A percentile compares a stretch with the other conserved stretches of the same genome.
These are phyloP conservation scores for Naganishia kalamii DNA, from an alignment of 768 basidiomycete genomes.

Conservation along the genomic window DNA sequence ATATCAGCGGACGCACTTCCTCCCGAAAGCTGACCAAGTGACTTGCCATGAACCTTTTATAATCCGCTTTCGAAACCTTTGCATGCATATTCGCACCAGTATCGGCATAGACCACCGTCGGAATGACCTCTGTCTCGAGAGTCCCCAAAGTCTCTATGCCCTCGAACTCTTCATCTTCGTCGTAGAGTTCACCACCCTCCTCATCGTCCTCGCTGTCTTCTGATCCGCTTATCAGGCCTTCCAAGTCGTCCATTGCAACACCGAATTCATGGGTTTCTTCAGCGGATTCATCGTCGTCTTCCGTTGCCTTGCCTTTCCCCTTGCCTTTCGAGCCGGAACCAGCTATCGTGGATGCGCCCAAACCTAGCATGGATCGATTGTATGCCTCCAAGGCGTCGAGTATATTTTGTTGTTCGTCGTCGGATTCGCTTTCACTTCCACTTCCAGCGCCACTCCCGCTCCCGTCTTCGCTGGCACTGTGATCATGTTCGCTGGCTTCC, in stretches of 20 bases:
- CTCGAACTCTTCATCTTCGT: constrained; percentile 25
- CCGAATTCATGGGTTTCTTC: background rate
- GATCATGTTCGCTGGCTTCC: no score
- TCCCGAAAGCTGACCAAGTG: background rate
- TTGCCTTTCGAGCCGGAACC: constrained; percentile 19
- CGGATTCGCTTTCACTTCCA: constrained; percentile 11
- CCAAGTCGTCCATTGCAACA: background rate
- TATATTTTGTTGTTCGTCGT: constrained; percentile 31
- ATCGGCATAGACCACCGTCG: constrained; percentile 42
- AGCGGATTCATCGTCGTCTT: constrained; percentile 18
- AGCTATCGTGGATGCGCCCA: constrained; percentile 9
- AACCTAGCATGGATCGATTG: constrained; percentile 41
- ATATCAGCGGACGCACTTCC: background rate
- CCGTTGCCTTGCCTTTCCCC: constrained; percentile 18
- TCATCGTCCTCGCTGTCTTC: constrained; percentile 2
- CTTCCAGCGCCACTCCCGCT: background rate
- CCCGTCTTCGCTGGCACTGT: background rate
- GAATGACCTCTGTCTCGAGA: constrained; percentile 26
- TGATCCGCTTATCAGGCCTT: background rate
- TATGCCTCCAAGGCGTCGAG: constrained; percentile 44
- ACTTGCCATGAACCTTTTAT: constrained; percentile 46
- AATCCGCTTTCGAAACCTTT: constrained; percentile 33
- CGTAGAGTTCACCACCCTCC: constrained; percentile 16
- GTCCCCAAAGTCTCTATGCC: constrained; percentile 20
- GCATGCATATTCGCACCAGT: constrained; percentile 10